Conservation (phyloP, 495 filamentous ascomycete genomes). For the Elasticomyces elasticus region DNA sequence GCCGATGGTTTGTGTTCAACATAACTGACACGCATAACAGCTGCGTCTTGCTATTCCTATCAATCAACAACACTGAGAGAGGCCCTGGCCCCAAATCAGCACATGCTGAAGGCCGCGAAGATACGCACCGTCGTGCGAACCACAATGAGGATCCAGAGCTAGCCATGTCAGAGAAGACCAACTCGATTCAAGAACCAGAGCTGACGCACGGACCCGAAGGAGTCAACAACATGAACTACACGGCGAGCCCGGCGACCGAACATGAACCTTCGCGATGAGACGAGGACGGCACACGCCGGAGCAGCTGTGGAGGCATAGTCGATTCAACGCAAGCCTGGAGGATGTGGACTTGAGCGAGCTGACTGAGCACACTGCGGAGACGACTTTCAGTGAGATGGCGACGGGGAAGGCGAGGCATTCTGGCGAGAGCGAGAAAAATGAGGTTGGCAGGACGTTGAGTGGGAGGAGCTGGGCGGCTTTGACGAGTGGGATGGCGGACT, state of each 20-base stretch:
- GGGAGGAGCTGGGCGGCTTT: slow-evolving; percentile 15
- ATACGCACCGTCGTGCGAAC: background rate
- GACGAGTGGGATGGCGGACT: slow-evolving; percentile 20
- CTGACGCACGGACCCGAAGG: background rate
- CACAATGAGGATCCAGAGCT: background rate
- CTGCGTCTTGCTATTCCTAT: slow-evolving; percentile 11
- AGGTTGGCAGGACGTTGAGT: background rate
- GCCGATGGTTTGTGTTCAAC: slow-evolving; percentile 15
- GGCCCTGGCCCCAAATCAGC: slow-evolving; percentile 6
- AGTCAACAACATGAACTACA: background rate
- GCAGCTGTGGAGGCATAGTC: slow-evolving; percentile 8
- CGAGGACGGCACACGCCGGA: slow-evolving; percentile 14
- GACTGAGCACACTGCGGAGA: slow-evolving; percentile 11
- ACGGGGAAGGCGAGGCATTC: background rate
- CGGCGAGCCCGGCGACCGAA: slow-evolving; percentile 12
- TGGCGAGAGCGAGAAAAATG: background rate
- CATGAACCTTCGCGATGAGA: background rate
- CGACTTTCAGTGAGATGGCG: slow-evolving; percentile 19
- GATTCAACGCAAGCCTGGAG: slow-evolving; percentile 5
- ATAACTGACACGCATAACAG: background rate
- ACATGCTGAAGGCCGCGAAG: slow-evolving; percentile 6
- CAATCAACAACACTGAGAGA: slow-evolving; percentile 10
- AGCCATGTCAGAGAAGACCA: background rate
- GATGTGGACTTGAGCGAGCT: background rate
- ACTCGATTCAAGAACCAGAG: slow-evolving; percentile 1